Evolutionary conservation across 768 basidiomycete genomes (phyloP).

Genomic region (Chlorophyllum brunneum): DNA sequence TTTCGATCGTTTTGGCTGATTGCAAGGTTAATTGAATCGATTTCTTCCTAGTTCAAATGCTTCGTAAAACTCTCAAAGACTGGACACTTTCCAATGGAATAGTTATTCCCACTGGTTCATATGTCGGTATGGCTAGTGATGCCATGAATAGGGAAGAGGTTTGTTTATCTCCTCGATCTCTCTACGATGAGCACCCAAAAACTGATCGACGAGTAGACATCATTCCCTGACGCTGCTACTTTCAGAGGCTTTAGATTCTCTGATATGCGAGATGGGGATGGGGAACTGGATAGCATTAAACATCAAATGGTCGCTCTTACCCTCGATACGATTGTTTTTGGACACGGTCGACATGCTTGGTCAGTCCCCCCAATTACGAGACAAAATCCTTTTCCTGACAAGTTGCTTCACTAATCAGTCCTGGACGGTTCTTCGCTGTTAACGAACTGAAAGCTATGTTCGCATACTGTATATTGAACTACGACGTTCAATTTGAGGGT

Average conservation of each 20-base stretch:
- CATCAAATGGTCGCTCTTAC: constrained; percentile 31
- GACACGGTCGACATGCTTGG: constrained; percentile 34
- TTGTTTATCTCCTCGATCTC: background rate
- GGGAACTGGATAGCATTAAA: constrained; percentile 23
- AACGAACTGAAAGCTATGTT: constrained; percentile 40
- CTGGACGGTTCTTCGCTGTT: constrained; percentile 44
- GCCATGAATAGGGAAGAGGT: constrained; percentile 21
- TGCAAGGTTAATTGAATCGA: background rate
- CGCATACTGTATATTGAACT: constrained; percentile 34
- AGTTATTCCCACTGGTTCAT: constrained; percentile 23
- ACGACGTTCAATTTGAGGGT: constrained; percentile 30
- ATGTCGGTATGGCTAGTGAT: constrained; percentile 20
- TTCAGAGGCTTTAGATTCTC: constrained; percentile 49
- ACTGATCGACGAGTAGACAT: no score
- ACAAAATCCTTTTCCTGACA: no score
- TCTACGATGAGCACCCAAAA: no score
- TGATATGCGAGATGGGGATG: constrained; percentile 28
- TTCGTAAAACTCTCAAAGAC: constrained; percentile 19
- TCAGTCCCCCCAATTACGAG: constrained; percentile 8
- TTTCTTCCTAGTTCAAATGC: constrained; percentile 18
- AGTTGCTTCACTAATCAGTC: no score
- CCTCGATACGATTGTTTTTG: constrained; percentile 34
- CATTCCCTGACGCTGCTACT: constrained; percentile 37
- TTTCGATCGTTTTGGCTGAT: background rate
- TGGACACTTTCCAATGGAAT: constrained; percentile 27